Evolutionary conservation across 1,139 yeast species (phyloP).

Genomic region (Lodderomyces beijingensis): DNA sequence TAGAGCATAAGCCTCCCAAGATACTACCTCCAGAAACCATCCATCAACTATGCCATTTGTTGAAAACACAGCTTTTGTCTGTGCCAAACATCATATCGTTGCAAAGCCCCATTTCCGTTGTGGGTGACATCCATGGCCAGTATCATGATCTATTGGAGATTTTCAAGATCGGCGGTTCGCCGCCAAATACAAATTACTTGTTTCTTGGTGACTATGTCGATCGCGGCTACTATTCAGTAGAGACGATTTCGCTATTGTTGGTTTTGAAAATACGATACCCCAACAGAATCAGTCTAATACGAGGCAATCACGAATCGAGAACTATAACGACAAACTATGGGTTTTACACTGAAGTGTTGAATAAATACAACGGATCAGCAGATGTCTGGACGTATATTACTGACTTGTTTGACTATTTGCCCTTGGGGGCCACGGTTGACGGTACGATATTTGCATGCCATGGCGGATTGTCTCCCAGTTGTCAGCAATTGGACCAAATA

Average conservation of each 20-base stretch:
- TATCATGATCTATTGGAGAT: slow-evolving; percentile 90
- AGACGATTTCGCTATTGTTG: slow-evolving; percentile 82
- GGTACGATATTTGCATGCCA: slow-evolving; percentile 92
- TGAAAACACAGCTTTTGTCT: slow-evolving; percentile 34
- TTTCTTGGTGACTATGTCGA: slow-evolving; percentile 95
- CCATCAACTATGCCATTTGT: slow-evolving; percentile 41
- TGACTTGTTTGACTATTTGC: slow-evolving; percentile 86
- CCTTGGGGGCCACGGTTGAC: slow-evolving; percentile 90
- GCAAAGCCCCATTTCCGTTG: slow-evolving; percentile 88
- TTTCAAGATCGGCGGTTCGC: slow-evolving; percentile 86
- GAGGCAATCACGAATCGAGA: slow-evolving; percentile 96
- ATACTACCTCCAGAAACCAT: slow-evolving; percentile 39
- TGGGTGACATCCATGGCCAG: slow-evolving; percentile 98
- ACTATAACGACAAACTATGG: slow-evolving; percentile 97
- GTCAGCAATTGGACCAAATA: slow-evolving; percentile 90
- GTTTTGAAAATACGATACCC: slow-evolving; percentile 86
- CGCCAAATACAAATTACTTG: slow-evolving; percentile 89
- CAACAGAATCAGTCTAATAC: slow-evolving; percentile 65
- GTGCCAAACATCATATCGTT: slow-evolving; percentile 75
- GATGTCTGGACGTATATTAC: slow-evolving; percentile 88
- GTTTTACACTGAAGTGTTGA: slow-evolving; percentile 87
- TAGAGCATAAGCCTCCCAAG: slow-evolving; percentile 42
- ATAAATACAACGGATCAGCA: slow-evolving; percentile 75
- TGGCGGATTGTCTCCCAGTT: slow-evolving; percentile 93
- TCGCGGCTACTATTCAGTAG: slow-evolving; percentile 83